A percentile compares a stretch with the other conserved stretches of the same genome.
Conservation (phyloP, 192 early-diverging fungal genomes). For the Entrophospora sp. region DNA sequence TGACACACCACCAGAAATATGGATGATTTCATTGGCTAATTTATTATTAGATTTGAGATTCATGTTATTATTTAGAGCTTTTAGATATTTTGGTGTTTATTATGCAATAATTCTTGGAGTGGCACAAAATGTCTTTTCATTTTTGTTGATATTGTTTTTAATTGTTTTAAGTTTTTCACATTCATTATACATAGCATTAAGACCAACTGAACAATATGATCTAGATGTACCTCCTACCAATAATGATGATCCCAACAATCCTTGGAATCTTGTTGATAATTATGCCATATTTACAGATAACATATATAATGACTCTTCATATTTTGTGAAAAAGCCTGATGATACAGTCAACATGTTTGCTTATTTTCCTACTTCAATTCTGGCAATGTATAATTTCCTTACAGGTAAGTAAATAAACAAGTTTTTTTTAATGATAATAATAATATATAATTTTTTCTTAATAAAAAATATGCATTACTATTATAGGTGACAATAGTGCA, state of each 20-base stretch:
- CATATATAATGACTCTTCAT: no score
- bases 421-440: no score
- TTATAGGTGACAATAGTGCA: no score
- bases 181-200: neutral
- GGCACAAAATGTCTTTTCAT: neutral
- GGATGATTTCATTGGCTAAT: neutral
- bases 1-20: neutral
- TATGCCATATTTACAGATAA: no score
- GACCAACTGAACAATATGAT: neutral
- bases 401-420: no score
- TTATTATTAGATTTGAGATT: neutral
- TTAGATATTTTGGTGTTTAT: conserved; percentile 2
- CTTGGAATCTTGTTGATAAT: neutral
- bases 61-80: neutral
- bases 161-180: neutral
- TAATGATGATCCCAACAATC: neutral
- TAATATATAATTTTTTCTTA: no score
- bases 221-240: neutral
- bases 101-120: neutral
- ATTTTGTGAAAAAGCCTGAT: no score
- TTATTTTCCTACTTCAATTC: no score
- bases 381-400: no score
- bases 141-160: neutral
- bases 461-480: no score
- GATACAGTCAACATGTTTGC: no score